A percentile compares a stretch with the other conserved stretches of the same genome.
Conservation (phyloP, 2,329 filamentous ascomycete species). For the Ophiognomonia clavigignenti-juglandacearum region DNA sequence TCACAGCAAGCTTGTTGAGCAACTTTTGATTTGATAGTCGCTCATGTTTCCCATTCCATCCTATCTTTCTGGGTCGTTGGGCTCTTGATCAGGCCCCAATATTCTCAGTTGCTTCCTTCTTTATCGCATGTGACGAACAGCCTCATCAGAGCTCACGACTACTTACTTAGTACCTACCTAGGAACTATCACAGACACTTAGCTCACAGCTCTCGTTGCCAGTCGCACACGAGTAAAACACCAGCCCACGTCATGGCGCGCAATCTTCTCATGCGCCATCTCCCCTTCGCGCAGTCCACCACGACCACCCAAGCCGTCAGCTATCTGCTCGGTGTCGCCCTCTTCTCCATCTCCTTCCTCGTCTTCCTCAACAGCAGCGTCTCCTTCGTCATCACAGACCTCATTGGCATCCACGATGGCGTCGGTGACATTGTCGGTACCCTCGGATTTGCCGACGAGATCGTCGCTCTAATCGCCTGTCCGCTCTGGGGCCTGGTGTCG, state of each 20-base stretch:
- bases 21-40: too few relatives aligned
- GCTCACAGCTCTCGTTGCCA: too few relatives aligned
- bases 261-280: constrained; percentile 37
- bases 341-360: constrained; percentile 84
- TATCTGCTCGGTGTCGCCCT: constrained; percentile 80
- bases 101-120: neutral
- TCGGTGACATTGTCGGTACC: constrained; percentile 78
- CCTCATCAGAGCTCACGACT: too few relatives aligned
- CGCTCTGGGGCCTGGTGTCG: constrained; percentile 71
- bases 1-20: too few relatives aligned
- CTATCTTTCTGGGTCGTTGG: neutral
- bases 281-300: constrained; percentile 57
- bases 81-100: neutral
- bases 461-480: constrained; percentile 75
- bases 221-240: neutral
- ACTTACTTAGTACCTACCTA: too few relatives aligned
- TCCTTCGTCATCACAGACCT: constrained; percentile 83
- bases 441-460: constrained; percentile 82
- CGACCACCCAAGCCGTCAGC: constrained; percentile 58
- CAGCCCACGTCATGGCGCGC: constrained; percentile 12
- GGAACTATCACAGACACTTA: too few relatives aligned
- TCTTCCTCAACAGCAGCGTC: constrained; percentile 80
- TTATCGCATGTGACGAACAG: constrained; percentile 1
- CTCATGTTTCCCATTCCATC: neutral
- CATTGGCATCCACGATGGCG: constrained; percentile 66